These are phyloP conservation scores for Strobilomyces confusus DNA, from an alignment of 768 basidiomycete species.

Conservation along the genomic window DNA sequence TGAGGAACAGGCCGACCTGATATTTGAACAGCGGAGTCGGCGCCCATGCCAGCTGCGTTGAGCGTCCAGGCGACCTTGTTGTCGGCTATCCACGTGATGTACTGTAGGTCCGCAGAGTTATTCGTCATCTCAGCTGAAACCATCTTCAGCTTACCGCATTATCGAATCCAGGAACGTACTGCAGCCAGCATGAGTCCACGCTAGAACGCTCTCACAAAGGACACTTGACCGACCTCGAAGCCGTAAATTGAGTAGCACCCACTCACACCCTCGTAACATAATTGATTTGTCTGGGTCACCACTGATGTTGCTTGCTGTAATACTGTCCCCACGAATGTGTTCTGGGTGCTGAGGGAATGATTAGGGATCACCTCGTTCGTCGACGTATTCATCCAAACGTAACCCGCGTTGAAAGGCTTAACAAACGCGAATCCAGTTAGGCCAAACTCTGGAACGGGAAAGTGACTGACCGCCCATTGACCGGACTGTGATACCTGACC, in stretches of 20 bases:
- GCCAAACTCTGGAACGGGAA: background rate
- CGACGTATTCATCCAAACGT: constrained; percentile 62
- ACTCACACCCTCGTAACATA: constrained; percentile 61
- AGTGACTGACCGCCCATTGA: constrained; percentile 68
- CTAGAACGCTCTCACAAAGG: background rate
- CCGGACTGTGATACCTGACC: constrained; percentile 79
- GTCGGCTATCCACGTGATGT: constrained; percentile 81
- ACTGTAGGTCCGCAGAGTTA: constrained; percentile 37
- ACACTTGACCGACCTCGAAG: constrained; percentile 53
- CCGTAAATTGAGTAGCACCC: constrained; percentile 74
- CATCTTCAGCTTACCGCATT: constrained; percentile 44
- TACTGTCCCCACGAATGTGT: constrained; percentile 63
- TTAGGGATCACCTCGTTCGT: constrained; percentile 57
- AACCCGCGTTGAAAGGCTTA: constrained; percentile 73
- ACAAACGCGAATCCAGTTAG: background rate
- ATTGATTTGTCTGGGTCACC: constrained; percentile 59
- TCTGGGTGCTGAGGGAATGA: constrained; percentile 49
- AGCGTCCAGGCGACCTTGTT: constrained; percentile 73
- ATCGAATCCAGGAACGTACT: constrained; percentile 57
- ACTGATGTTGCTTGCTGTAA: constrained; percentile 80
- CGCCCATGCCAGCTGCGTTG: constrained; percentile 59
- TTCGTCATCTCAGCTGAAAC: background rate
- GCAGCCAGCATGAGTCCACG: background rate
- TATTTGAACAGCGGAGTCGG: constrained; percentile 58
- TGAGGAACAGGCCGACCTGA: constrained; percentile 64